Percentiles rank a stretch among this genome's conserved stretches.
phyloP scores from a whole-genome alignment of 192 early-diverging fungal species.

The Oehlia diaphana region DNA sequence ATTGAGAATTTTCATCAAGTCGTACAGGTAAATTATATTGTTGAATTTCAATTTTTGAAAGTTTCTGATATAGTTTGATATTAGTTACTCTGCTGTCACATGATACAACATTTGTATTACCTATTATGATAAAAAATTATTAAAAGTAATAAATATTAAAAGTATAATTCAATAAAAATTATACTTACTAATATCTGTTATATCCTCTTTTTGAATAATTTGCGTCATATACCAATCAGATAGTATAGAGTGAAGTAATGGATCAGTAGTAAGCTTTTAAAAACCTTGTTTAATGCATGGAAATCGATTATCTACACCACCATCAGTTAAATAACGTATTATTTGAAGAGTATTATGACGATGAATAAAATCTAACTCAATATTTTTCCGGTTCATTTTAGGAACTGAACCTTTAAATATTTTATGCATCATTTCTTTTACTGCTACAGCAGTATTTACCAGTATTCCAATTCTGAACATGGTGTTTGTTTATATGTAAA shows the following conservation, averaged over 20 bases:
- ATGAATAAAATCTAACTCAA: neutral
- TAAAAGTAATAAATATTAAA: too few relatives aligned
- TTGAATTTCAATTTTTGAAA: neutral
- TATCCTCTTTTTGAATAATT: neutral
- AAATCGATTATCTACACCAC: neutral
- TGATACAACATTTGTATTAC: neutral
- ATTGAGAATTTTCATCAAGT: neutral
- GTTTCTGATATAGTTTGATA: neutral
- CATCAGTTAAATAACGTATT: neutral
- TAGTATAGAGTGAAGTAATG: neutral
- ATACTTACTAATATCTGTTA: neutral
- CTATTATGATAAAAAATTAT: too few relatives aligned
- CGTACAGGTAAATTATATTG: neutral
- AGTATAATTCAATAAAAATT: too few relatives aligned
- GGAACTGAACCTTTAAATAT: too few relatives aligned
- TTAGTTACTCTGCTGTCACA: neutral
- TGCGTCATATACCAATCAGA: slow-evolving; percentile 7
- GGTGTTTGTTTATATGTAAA: too few relatives aligned
- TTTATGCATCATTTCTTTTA: too few relatives aligned
- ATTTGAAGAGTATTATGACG: neutral
- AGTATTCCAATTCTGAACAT: too few relatives aligned
- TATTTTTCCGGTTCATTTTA: neutral
- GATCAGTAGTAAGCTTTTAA: neutral
- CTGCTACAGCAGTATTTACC: too few relatives aligned
- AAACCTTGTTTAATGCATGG: neutral